Evolutionary conservation across 176 grass and related monocot genomes (phyloP), one percentile per base, ranked within the genome.

Genomic region (Zoysia japonica): DNA sequence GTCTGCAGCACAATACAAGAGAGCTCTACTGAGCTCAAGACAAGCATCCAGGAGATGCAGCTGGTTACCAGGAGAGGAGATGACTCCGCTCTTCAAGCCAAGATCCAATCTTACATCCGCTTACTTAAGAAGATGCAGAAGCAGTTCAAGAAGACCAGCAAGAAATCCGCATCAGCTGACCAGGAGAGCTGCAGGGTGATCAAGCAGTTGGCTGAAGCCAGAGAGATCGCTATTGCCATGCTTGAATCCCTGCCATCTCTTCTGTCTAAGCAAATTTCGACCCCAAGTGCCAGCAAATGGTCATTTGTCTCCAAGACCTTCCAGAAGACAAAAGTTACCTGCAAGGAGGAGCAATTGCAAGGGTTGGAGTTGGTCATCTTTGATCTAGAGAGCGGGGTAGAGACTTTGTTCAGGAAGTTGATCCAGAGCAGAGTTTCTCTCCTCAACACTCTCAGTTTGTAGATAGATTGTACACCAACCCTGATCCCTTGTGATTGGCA

Each of bases 351-450:
- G 72, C 77, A 90, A 71, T 57, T 89, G 65, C 78, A 87, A 38
- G 52, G 41, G 71, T 46, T 86, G 0, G 84, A 84, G 68, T 62
- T 85, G 73, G 71, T 69, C 72, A 84, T 92, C 48, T 40, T 56
- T 68, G 71, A 75, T 63, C 83, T 88, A 39, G 82, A 86, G 71
- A 77, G 66, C 16, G 67, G 43, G 87, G 67, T 92, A 5, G 75
- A 82, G 40, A 79, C 12, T 84, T 53, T 85, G 70, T 88, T 91
- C 78, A 78, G 74, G 74, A 76, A 55, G 68, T 41, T 85, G 47
- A 88, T 91, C 82, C 81, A 91, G 69, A 82, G 52, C 67, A 88
- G 89, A 82, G 86, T 88, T 46, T 86, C 83, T 59, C 86, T 91
- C 43, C 90, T 88, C 56, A 91, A 88, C 55, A 77, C 61, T 73